A percentile compares a stretch with the other conserved stretches of the same genome.
Evolutionary conservation across 2,329 filamentous ascomycete genomes (phyloP).

Genomic region (Penicillium occitanis): DNA sequence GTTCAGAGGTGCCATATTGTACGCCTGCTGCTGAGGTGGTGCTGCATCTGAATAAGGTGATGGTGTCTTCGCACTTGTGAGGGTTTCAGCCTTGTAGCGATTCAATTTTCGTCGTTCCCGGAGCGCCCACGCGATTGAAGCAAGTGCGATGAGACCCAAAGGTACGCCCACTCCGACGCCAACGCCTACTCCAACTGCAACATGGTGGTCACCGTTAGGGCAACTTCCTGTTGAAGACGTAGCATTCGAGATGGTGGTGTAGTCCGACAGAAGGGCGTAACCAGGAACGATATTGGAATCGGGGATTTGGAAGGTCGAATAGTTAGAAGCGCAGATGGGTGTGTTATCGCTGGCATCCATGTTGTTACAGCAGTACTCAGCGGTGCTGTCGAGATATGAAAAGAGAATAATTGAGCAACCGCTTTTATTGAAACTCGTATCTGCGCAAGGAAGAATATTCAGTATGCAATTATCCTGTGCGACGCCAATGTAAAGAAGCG

Average conservation of each 20-base stretch:
- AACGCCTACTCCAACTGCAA: slow-evolving; percentile 26
- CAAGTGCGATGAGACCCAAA: slow-evolving; percentile 31
- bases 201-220: slow-evolving; percentile 21
- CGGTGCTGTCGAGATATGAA: slow-evolving; percentile 8
- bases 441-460: not conserved
- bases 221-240: slow-evolving; percentile 2
- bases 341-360: not conserved
- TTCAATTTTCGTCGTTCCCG: slow-evolving; percentile 28
- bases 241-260: slow-evolving; percentile 6
- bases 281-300: slow-evolving; percentile 11
- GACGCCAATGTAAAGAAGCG: not conserved
- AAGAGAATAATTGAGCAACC: slow-evolving; percentile 19
- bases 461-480: no score
- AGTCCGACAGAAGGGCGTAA: slow-evolving; percentile 13
- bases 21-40: not conserved
- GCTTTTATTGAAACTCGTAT: slow-evolving; percentile 2
- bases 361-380: slow-evolving; percentile 21
- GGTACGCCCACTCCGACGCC: slow-evolving; percentile 29
- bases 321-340: slow-evolving; percentile 11
- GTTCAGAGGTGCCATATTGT: not conserved
- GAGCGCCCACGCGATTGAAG: slow-evolving; percentile 31
- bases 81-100: not conserved
- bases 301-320: not conserved
- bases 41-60: slow-evolving; percentile 2
- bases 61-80: not conserved